Evolutionary conservation across 1,139 yeast genomes (phyloP), one percentile per base, ranked within the genome.

Genomic region (Blastobotrys proliferans): DNA sequence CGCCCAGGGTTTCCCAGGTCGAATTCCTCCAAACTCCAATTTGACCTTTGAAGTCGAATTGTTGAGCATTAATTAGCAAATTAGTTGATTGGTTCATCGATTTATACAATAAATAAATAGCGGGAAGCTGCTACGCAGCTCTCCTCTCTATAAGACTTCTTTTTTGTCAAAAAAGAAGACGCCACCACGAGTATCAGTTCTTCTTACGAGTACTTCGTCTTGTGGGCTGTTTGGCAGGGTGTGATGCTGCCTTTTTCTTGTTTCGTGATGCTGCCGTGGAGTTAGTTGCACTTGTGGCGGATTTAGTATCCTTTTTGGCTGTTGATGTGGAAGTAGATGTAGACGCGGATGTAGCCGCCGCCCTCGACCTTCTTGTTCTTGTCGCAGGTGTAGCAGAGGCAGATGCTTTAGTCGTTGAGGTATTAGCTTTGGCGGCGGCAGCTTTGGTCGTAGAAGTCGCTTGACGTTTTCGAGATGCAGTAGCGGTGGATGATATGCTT

Each of bases 21-120:
- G 86, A 60, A 92, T 92, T 63, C 97, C 97, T 52, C 95, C 97
- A 55, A 86, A 87, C 66, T 94, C 97, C 51, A 88, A 96, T 53
- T 77, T 92, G 68, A 71, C 86, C 59, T 90, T 90, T 58, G 97
- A 88, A 60, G 97, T 90, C 52, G 96, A 90, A 70, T 78, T 90
- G 66, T 71, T 90, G 60, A 79, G 78, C 59, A 83, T 90, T 63
- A 40, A 40, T 19, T 34, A 41, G n/a, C n/a, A n/a, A n/a, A n/a
- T n/a, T n/a, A n/a, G n/a, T n/a, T n/a, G n/a, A n/a, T n/a, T n/a
- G n/a, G n/a, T n/a, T n/a, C n/a, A n/a, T n/a, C n/a, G n/a, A n/a
- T n/a, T 29, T 4, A 28, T 13, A 28, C 10, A 24, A 38, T 33
- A 38, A 33, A 41, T 24, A 44, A 29, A n/a, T n/a, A n/a, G n/a